Evolutionary conservation across 805 yeast genomes (phyloP), one percentile per base, ranked within the genome.

Genomic region (Candida tibetensis): DNA sequence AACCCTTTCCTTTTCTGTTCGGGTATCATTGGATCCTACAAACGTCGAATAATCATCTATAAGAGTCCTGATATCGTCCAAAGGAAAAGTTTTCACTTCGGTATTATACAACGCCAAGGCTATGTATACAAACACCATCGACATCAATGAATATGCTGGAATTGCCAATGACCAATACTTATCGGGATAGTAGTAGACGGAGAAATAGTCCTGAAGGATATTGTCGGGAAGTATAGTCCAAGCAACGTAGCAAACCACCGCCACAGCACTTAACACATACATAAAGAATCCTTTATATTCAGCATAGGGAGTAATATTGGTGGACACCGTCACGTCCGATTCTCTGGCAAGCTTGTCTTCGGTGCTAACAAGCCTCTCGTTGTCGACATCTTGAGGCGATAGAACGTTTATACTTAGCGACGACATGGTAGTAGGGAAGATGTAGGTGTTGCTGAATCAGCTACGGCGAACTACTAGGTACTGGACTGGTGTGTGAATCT

Each of bases 211-310:
- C 29, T 51, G 48, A 16, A 84, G 72, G 25, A 74, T 50, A n/a
- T 52, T 44, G 27, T 76, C 75, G 0, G 97, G 97, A 0, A 80
- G 53, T 3, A 84, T 52, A 1, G 95, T 77, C 97, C 98, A 91
- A 39, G 45, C 41, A 5, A 27, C 30, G 12, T 16, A 18, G 4
- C 75, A 59, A 2, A 70, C 40, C 17, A 86, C 67, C 0, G 76
- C 69, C 2, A 80, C 60, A 0, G 82, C 72, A 12, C 84, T 74
- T 0, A 86, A 69, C 4, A 88, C 81, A 55, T 85, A 87, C 15
- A 84, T 72, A 23, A 91, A 86, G 62, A 89, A 93, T 8, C 97
- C 96, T 51, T 77, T 81, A 60, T 91, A 93, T 53, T 91, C 98
- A 0, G 83, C 77, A 49, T 76, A 74, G 36, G 77, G 75, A 0